Evolutionary conservation across 768 basidiomycete species (phyloP), one percentile per base, ranked within the genome.

Genomic region (Mycena vulgaris): DNA sequence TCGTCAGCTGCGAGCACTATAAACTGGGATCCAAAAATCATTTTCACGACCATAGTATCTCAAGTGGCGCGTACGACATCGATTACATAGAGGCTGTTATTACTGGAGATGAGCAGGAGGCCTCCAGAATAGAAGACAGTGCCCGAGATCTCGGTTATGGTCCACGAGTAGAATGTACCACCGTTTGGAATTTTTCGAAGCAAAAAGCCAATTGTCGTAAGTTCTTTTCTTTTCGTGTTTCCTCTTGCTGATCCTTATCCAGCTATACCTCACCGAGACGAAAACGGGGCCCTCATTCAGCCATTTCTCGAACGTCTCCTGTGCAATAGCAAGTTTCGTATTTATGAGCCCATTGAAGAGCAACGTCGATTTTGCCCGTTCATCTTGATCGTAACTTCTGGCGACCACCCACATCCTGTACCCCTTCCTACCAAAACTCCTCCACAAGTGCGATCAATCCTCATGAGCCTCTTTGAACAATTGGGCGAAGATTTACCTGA

Each of bases 361-460:
- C 66, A 59, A 59, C 66, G 69, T 5, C 2, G 16, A 1, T 47
- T 10, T n/a, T 78, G 77, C 55, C 75, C 76, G 9, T 71, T 55
- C 23, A 51, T 74, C 2, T 53, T 77, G 3, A 35, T 77, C 6
- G 67, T 70, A 3, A 28, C 57, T 10, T 30, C 35, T 21, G 75
- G 75, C 0, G 35, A 21, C 6, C 78, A 78, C 56, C 7, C n/a
- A 10, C 78, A 78, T 61, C 78, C 75, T 9, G 70, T 77, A 31
- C 76, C 77, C 10, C 40, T 75, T 9, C 75, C 71, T 16, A 40
- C 19, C 2, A 75, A 75, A 49, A 78, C 77, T 0, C 76, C 77
- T 1, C 63, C 68, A 5, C 4, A 25, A 16, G 39, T 76, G 3
- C 62, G 63, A 3, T 3, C 14, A 6, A 45, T 45, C 16, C 5